Base-by-base conservation (phyloP, 208 protist genomes). In the Wallacemonas sp. region DNA sequence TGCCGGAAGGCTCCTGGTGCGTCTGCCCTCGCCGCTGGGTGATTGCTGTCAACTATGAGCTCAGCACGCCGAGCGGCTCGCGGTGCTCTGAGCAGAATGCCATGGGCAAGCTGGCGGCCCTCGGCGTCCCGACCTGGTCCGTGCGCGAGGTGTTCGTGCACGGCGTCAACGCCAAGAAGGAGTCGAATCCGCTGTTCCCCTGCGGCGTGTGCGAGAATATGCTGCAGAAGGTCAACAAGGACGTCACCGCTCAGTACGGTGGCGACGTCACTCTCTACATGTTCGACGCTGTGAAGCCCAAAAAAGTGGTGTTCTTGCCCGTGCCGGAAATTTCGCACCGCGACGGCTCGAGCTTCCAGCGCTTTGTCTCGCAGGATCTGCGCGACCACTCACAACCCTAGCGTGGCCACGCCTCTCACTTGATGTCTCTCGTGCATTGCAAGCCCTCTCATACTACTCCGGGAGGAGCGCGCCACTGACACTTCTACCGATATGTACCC, bases 121-220 rank as follows among this genome's bases (percentile, higher is more conserved):
- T 82, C 3, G 91, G 91, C 11, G 70, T 89, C 3, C 88, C 91
- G 14, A 94, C 91, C 16, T 88, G 80, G 73, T 69, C 68, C 18
- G 81, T 96, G 28, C 83, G 91, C 7, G 88, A 96, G 64, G 77
- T 96, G 3, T 92, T 96, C 65, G 91, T 96, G 39, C 86, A 94
- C 55, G 88, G 88, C 28, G 72, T 77, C 61, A 84, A 86, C 49
- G 46, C 61, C 8, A 79, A 77, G 49, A 86, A 84, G 61, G 84
- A 96, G 49, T 46, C 77, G 16, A 96, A 96, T 70, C 91, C 91
- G 32, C 82, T 96, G 25, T 96, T 96, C 61, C 91, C 91, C 11
- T 96, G 91, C 57, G 91, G 91, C 28, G 91, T 94, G 2, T 96
- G 91, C 55, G 91, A 96, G 71, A 96, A 94, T 67, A 96, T 94